phyloP scores from a whole-genome alignment of 2,329 filamentous ascomycete genomes.

The Verticillium dahliae region DNA sequence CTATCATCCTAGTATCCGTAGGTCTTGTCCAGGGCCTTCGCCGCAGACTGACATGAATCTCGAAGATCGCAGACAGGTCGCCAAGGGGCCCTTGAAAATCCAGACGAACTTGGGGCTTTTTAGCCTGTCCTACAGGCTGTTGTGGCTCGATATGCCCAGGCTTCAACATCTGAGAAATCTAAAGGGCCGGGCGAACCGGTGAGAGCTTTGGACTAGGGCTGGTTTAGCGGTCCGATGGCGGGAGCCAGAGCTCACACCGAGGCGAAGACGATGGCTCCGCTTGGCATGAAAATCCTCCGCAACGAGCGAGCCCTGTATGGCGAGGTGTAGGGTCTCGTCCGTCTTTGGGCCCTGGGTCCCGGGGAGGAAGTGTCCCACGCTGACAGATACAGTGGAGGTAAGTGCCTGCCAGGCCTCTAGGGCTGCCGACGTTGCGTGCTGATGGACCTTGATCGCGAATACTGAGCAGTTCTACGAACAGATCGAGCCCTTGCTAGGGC shows the following conservation, averaged over 20 bases:
- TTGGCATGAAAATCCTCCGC: conserved; percentile 12
- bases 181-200: conserved; percentile 2
- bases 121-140: conserved; percentile 6
- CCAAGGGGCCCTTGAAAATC: conserved; percentile 3
- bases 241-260: conserved; percentile 3
- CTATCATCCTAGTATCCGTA: background rate
- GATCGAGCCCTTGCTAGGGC: background rate
- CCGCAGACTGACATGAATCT: conserved; percentile 10
- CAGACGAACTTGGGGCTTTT: conserved; percentile 4
- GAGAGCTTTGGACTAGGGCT: background rate
- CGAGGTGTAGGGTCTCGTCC: background rate
- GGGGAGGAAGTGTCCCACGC: background rate
- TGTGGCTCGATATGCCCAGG: no score
- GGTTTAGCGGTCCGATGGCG: conserved; percentile 5
- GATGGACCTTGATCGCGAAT: background rate
- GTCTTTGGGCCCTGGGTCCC: background rate
- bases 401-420: background rate
- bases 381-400: background rate
- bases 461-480: background rate
- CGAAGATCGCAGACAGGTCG: conserved; percentile 10
- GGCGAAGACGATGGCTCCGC: background rate
- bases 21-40: conserved; percentile 9
- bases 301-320: background rate
- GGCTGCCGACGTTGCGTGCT: background rate
- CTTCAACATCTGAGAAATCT: no score